A percentile compares a stretch with the other conserved stretches of the same genome.
Evolutionary conservation across 352 stramenopile species (phyloP).

Genomic region (Chrysophaeum taylorii): DNA sequence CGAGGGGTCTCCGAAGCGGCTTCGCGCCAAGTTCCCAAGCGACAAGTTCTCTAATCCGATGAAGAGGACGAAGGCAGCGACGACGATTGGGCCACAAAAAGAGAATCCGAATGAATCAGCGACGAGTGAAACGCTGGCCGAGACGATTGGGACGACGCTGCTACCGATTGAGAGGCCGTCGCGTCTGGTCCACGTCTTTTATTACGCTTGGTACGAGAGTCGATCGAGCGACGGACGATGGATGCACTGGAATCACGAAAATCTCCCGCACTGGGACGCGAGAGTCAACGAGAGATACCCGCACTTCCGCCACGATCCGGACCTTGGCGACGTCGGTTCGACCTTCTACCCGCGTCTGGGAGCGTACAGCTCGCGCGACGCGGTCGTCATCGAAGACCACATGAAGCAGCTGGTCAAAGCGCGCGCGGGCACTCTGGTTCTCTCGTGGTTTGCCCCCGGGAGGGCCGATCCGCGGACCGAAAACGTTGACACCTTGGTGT

Average conservation of each 20-base stretch:
- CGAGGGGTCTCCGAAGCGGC: not conserved
- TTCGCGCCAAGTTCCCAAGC: not conserved
- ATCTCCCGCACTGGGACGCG: constrained; percentile 29
- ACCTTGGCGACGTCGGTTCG: constrained; percentile 23
- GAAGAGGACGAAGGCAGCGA: not conserved
- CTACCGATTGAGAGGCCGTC: not conserved
- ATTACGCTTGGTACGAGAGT: constrained; percentile 31
- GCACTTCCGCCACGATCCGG: constrained; percentile 21
- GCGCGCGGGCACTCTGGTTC: constrained; percentile 23
- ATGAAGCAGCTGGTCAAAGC: constrained; percentile 24
- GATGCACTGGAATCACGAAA: constrained; percentile 30
- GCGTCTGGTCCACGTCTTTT: constrained; percentile 28
- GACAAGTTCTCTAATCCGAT: not conserved
- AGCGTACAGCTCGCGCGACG: constrained; percentile 24
- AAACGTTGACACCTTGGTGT: constrained; percentile 25
- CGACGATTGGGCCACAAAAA: not conserved
- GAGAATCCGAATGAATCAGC: not conserved
- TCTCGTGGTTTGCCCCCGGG: constrained; percentile 25
- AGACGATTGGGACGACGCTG: not conserved
- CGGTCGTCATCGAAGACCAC: constrained; percentile 26
- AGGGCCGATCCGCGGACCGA: constrained; percentile 9
- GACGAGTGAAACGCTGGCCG: not conserved
- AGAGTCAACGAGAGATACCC: constrained; percentile 17
- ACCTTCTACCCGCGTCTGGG: constrained; percentile 26
- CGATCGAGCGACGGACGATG: constrained; percentile 23